Percentiles rank a stretch among this genome's conserved stretches.
Conservation (phyloP, 768 basidiomycete species). For the Cystofilobasidium bisporidii region DNA sequence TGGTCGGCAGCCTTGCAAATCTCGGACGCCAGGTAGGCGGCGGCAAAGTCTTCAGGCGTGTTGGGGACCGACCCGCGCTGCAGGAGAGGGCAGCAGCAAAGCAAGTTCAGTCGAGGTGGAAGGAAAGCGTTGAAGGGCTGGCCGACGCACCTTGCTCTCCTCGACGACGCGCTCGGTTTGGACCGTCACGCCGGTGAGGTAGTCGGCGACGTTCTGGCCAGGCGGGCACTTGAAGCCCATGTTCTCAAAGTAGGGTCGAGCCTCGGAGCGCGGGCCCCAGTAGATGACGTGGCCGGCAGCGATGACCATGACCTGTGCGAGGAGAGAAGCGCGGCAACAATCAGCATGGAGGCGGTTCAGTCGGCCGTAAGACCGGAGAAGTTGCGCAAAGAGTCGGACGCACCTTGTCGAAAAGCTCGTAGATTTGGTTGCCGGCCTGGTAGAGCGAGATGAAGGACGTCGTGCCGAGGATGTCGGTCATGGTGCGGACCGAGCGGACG, state of each 20-base stretch:
- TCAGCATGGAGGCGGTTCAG: too few relatives aligned
- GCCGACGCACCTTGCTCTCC: conserved; percentile 32
- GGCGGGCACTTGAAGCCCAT: conserved; percentile 45
- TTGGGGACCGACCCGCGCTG: conserved; percentile 37
- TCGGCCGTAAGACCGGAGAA: conserved; percentile 43
- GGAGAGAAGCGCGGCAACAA: too few relatives aligned
- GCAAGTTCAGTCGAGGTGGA: too few relatives aligned
- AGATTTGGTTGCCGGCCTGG: conserved; percentile 36
- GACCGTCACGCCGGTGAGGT: conserved; percentile 52
- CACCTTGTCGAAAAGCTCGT: conserved; percentile 27
- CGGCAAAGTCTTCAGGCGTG: conserved; percentile 59
- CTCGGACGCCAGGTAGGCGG: conserved; percentile 50
- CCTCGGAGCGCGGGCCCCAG: conserved; percentile 43
- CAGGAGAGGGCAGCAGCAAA: too few relatives aligned
- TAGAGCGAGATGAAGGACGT: conserved; percentile 47
- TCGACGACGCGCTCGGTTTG: conserved; percentile 74
- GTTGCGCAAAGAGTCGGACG: conserved; percentile 35
- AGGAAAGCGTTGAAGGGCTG: too few relatives aligned
- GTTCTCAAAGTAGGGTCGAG: conserved; percentile 45
- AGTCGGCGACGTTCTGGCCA: conserved; percentile 52
- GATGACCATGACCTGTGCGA: conserved; percentile 19
- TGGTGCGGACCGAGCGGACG: conserved; percentile 43
- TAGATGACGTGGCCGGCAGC: conserved; percentile 45
- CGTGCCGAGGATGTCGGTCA: conserved; percentile 43
- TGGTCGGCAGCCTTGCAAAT: conserved; percentile 45